These are phyloP conservation scores for Tilletiopsis washingtonensis DNA, from an alignment of 1,284 basidiomycete genomes.

Conservation along the genomic window DNA sequence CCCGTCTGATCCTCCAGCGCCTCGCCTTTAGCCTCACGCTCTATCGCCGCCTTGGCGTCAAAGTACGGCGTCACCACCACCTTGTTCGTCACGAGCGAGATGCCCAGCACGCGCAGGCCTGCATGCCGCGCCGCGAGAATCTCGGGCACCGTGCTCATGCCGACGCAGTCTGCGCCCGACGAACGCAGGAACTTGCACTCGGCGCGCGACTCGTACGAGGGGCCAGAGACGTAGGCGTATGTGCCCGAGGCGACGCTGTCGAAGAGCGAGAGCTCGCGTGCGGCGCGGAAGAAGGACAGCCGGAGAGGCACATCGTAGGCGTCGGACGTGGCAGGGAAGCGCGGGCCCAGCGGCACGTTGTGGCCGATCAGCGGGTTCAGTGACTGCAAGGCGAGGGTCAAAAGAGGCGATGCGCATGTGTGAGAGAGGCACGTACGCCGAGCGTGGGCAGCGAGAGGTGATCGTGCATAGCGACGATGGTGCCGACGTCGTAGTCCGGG, in stretches of 20 bases:
- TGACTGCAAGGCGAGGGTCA: too few species aligned
- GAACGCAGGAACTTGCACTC: constrained; percentile 22
- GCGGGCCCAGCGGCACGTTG: constrained; percentile 45
- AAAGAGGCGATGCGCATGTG: not conserved
- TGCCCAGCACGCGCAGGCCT: constrained; percentile 61
- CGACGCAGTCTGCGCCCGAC: constrained; percentile 60
- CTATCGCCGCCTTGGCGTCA: constrained; percentile 64
- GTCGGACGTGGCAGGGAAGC: constrained; percentile 70
- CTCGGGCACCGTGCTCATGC: constrained; percentile 84
- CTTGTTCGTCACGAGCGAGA: constrained; percentile 72
- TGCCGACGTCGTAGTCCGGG: constrained; percentile 65
- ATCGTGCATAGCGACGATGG: constrained; percentile 72
- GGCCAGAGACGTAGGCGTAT: constrained; percentile 71
- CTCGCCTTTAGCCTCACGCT: constrained; percentile 55
- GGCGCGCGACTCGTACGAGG: constrained; percentile 66
- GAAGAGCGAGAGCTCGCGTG: constrained; percentile 34
- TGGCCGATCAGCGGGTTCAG: constrained; percentile 62
- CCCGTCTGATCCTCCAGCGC: constrained; percentile 2
- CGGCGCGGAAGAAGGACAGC: constrained; percentile 61
- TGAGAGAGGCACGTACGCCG: constrained; percentile 1
- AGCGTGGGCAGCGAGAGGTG: constrained; percentile 72
- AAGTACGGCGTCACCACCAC: constrained; percentile 66
- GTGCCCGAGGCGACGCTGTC: constrained; percentile 55
- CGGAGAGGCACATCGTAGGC: constrained; percentile 67
- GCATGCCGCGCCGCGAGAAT: constrained; percentile 69